phyloP scores from a whole-genome alignment of 2,329 filamentous ascomycete species.

The Aureobasidium namibiae region DNA sequence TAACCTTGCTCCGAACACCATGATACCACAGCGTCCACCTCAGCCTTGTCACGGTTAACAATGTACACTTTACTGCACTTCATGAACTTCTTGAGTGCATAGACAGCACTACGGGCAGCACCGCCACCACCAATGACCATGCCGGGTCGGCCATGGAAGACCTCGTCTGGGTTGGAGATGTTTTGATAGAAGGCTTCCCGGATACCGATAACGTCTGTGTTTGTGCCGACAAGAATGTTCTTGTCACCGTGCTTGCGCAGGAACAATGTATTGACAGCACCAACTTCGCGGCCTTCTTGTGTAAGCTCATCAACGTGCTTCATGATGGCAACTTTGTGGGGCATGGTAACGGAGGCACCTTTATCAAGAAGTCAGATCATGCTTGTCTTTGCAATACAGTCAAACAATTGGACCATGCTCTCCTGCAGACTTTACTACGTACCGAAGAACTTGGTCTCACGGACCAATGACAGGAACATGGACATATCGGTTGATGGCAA shows the following conservation, averaged over 20 bases:
- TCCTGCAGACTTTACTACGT: constrained; percentile 17
- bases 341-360: constrained; percentile 69
- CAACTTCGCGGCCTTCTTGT: constrained; percentile 62
- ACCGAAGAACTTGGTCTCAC: constrained; percentile 56
- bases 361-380: neutral
- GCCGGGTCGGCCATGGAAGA: constrained; percentile 54
- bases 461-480: constrained; percentile 40
- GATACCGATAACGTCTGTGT: constrained; percentile 74
- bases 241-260: constrained; percentile 44
- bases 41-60: constrained; percentile 61
- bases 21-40: constrained; percentile 58
- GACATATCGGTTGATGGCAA: constrained; percentile 38
- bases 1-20: constrained; percentile 56
- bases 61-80: constrained; percentile 63
- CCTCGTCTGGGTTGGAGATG: constrained; percentile 31
- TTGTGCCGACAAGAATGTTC: constrained; percentile 59
- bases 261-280: constrained; percentile 75
- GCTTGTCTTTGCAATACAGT: neutral
- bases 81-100: constrained; percentile 53
- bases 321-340: constrained; percentile 71
- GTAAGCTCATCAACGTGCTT: constrained; percentile 65
- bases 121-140: constrained; percentile 72
- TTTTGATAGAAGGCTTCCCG: constrained; percentile 57
- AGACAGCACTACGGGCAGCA: constrained; percentile 69
- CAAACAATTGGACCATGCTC: neutral